Base-by-base conservation (phyloP, 129 eudicot species). In the Helianthus tuberosus region DNA sequence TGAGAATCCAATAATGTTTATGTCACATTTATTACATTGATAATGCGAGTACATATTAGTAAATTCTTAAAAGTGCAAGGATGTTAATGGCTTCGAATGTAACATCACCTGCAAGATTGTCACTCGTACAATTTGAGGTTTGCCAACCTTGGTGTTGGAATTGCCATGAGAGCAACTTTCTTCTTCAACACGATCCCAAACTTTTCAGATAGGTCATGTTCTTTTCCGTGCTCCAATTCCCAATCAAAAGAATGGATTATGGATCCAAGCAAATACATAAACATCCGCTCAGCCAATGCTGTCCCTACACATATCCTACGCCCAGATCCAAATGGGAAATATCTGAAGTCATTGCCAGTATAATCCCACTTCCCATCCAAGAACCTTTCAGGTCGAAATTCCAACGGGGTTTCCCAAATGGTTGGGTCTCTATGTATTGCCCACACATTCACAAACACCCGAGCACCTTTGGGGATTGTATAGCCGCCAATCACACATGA, bases 291-390 rank as follows among this genome's bases (percentile, higher is more conserved):
- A 2, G 86, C 91, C 86, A 87, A 78, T 0, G 80, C 76, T 0
- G 73, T 74, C 79, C 91, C 88, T 46, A 88, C 88, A 73, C 91
- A 87, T 20, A 84, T 87, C 54, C 91, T 84, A 15, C 91, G 51
- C 0, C 91, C 91, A 0, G 88, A 87, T 3, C 91, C 88, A 60
- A 87, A 87, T 0, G 91, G 91, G 10, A 87, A 41, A 70, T 78
- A 87, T n/a, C 23, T 61, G 51, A 83, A 81, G 65, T 81, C 84
- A 36, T 77, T 84, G 16, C 88, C 91, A 10, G 71, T 81, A 6
- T 73, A 78, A 75, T 83, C 91, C 72, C 74, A 68, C 54, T 75
- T 74, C 0, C 66, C 80, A 55, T 77, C 80, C 72, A 87, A 15
- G 48, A 87, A 87, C 80, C 91, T 71, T 66, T 84, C 88, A 0